Conservation (phyloP, 768 basidiomycete species). For the Omphalotus guepiniiformis region DNA sequence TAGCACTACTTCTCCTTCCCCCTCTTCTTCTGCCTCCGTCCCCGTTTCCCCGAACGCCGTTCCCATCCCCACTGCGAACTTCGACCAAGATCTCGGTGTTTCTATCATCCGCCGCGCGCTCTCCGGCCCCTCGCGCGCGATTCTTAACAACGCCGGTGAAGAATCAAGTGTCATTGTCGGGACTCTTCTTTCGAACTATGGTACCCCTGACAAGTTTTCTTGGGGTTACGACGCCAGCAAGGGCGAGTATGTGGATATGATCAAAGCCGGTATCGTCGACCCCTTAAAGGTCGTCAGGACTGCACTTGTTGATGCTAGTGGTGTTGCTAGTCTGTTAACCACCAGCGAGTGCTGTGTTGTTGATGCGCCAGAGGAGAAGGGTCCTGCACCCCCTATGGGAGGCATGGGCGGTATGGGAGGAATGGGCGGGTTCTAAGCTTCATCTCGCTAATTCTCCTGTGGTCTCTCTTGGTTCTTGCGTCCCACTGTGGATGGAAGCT, state of each 20-base stretch:
- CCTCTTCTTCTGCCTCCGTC: constrained; percentile 41
- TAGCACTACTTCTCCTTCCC: constrained; percentile 44
- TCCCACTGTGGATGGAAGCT: background rate
- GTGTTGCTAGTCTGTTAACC: constrained; percentile 91
- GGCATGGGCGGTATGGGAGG: constrained; percentile 24
- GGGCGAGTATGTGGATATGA: constrained; percentile 94
- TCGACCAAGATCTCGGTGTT: constrained; percentile 96
- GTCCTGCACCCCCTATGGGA: constrained; percentile 53
- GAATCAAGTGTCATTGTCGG: constrained; percentile 93
- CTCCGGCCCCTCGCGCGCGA: constrained; percentile 78
- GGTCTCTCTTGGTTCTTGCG: background rate
- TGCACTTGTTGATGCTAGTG: constrained; percentile 85
- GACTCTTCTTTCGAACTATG: constrained; percentile 68
- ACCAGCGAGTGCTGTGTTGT: constrained; percentile 93
- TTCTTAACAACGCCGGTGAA: constrained; percentile 92
- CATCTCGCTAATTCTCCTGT: background rate
- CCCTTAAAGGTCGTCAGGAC: constrained; percentile 95
- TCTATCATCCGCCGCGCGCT: constrained; percentile 88
- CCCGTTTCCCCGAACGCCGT: constrained; percentile 54
- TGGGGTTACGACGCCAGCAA: constrained; percentile 90
- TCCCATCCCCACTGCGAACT: constrained; percentile 80
- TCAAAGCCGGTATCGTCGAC: constrained; percentile 91
- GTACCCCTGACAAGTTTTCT: constrained; percentile 68
- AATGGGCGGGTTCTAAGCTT: constrained; percentile 9
- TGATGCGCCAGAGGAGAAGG: constrained; percentile 80